Evolutionary conservation across 2,329 filamentous ascomycete genomes (phyloP).

Genomic region (Monilinia aucupariae): DNA sequence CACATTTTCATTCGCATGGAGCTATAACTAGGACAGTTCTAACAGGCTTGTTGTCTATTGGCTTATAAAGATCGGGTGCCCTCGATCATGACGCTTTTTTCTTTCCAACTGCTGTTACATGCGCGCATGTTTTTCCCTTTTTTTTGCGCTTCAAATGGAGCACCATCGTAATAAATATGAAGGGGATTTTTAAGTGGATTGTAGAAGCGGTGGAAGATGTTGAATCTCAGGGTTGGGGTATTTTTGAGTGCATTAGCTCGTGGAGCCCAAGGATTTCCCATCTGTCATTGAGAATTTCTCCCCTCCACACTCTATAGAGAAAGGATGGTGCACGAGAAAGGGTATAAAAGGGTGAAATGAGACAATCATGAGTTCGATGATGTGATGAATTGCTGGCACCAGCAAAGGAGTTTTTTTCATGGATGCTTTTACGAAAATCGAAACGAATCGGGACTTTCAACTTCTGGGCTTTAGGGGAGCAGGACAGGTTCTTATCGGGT

Average conservation of each 20-base stretch:
- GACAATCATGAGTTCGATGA: slow-evolving; percentile 9
- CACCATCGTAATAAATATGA: background rate
- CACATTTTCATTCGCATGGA: slow-evolving; percentile 1
- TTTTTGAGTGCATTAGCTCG: background rate
- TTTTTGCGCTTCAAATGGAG: background rate
- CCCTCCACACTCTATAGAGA: background rate
- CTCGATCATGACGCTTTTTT: background rate
- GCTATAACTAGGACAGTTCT: background rate
- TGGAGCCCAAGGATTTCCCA: background rate
- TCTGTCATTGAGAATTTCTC: background rate
- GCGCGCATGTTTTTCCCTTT: background rate
- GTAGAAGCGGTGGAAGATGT: background rate
- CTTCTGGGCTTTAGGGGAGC: background rate
- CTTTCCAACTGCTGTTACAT: background rate
- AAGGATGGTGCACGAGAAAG: background rate
- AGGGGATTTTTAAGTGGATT: background rate
- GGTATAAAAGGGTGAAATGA: background rate
- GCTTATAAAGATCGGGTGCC: background rate
- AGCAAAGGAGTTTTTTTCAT: slow-evolving; percentile 12
- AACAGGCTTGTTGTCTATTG: background rate
- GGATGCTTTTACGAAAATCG: slow-evolving; percentile 11
- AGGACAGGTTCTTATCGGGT: background rate
- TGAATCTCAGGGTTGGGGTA: background rate
- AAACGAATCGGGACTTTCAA: background rate
- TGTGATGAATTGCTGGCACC: slow-evolving; percentile 9